These are phyloP conservation scores for Neofusicoccum umdonicola DNA, from an alignment of 2,329 filamentous ascomycete genomes.

Conservation along the genomic window DNA sequence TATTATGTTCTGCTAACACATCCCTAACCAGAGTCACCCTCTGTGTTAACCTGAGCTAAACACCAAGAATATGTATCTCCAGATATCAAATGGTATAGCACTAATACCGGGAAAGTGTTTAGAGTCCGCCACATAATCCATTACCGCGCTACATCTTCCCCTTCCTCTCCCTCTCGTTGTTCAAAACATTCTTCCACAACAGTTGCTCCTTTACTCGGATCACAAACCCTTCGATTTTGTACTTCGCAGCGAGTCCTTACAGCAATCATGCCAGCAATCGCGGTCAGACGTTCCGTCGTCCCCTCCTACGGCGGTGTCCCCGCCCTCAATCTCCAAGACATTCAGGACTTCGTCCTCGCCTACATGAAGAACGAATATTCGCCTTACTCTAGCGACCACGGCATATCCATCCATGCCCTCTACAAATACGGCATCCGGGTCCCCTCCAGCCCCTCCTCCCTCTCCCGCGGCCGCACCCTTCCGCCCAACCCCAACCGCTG, in stretches of 20 bases:
- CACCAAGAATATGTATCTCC: too few relatives aligned
- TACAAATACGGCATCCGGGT: too few relatives aligned
- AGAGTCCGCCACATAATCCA: too few relatives aligned
- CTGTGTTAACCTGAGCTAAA: too few relatives aligned
- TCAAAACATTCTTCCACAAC: background rate
- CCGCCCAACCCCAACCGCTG: background rate
- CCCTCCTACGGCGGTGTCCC: background rate
- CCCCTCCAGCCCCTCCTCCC: background rate
- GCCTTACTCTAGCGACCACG: background rate
- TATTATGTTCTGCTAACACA: too few relatives aligned
- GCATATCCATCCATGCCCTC: background rate
- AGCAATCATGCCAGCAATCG: too few relatives aligned
- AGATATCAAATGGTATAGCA: too few relatives aligned
- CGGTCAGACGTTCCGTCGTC: background rate
- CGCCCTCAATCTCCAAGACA: background rate
- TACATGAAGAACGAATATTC: constrained; percentile 12
- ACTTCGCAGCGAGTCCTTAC: too few relatives aligned
- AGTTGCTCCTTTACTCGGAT: background rate
- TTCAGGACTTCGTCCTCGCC: background rate
- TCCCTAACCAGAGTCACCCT: too few relatives aligned
- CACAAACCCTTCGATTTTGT: background rate
- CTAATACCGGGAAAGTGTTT: too few relatives aligned
- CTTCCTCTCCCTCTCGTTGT: background rate
- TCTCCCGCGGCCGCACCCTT: background rate
- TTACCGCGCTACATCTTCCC: background rate